phyloP scores from a whole-genome alignment of 2,329 filamentous ascomycete species.

The Alternaria metachromatica region DNA sequence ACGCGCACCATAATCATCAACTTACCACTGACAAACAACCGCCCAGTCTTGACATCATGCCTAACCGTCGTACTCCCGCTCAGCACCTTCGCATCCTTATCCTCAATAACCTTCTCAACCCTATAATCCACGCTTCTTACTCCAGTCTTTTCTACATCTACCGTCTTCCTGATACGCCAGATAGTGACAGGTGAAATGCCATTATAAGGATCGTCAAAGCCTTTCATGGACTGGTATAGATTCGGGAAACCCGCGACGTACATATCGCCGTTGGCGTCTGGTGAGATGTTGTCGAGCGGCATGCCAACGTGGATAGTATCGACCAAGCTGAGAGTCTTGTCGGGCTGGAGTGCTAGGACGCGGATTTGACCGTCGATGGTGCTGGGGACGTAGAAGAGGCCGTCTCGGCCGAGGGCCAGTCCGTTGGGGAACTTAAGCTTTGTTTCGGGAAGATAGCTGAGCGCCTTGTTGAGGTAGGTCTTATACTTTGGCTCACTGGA shows the following conservation, averaged over 20 bases:
- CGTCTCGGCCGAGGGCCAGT: slow-evolving; percentile 28
- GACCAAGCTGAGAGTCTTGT: slow-evolving; percentile 25
- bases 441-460: slow-evolving; percentile 15
- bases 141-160: neutral
- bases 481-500: slow-evolving; percentile 6
- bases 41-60: slow-evolving; percentile 35
- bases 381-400: slow-evolving; percentile 37
- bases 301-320: slow-evolving; percentile 33
- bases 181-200: slow-evolving; percentile 24
- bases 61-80: slow-evolving; percentile 32
- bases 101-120: slow-evolving; percentile 37
- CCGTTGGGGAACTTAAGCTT: slow-evolving; percentile 42
- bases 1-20: neutral
- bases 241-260: slow-evolving; percentile 33
- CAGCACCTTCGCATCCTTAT: slow-evolving; percentile 28
- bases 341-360: slow-evolving; percentile 24
- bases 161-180: slow-evolving; percentile 27
- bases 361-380: slow-evolving; percentile 32
- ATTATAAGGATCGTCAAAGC: slow-evolving; percentile 22
- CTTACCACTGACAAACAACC: slow-evolving; percentile 35
- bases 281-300: slow-evolving; percentile 37
- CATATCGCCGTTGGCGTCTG: slow-evolving; percentile 35
- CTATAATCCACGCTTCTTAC: slow-evolving; percentile 18
- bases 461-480: slow-evolving; percentile 2
- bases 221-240: slow-evolving; percentile 10